Evolutionary conservation across 2,329 filamentous ascomycete genomes (phyloP).

Genomic region (Anisogramma anomala): DNA sequence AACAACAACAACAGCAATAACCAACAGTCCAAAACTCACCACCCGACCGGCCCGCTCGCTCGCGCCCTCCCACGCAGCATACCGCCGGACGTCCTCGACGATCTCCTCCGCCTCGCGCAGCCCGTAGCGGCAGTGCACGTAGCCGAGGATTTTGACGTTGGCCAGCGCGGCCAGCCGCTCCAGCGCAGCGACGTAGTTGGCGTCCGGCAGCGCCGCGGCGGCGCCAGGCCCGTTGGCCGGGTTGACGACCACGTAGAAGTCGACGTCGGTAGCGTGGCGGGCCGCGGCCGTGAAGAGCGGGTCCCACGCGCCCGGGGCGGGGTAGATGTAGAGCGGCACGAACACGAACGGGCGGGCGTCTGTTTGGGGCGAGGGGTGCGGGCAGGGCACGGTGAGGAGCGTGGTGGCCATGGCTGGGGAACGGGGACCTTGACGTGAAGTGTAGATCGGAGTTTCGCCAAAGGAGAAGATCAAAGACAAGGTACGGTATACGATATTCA

Average conservation of each 20-base stretch:
- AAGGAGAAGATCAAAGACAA: no score
- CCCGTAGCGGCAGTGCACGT: conserved; percentile 23
- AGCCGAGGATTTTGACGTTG: conserved; percentile 22
- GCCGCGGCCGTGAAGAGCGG: conserved; percentile 19
- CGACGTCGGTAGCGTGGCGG: conserved; percentile 16
- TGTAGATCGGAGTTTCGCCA: no score
- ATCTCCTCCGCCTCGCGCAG: conserved; percentile 16
- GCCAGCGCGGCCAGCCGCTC: conserved; percentile 15
- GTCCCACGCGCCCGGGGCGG: conserved; percentile 20
- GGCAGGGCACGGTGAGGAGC: background rate
- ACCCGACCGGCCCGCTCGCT: conserved; percentile 8
- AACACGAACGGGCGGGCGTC: conserved; percentile 17
- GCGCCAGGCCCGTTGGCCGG: conserved; percentile 23
- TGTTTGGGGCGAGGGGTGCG: background rate
- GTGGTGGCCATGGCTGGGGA: background rate
- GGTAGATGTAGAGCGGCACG: conserved; percentile 26
- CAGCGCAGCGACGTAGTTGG: conserved; percentile 20
- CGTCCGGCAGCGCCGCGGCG: conserved; percentile 18
- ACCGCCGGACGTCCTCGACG: conserved; percentile 30
- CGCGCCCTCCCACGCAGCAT: conserved; percentile 30
- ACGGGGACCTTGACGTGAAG: no score
- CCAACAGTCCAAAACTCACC: conserved; percentile 6
- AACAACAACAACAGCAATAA: background rate
- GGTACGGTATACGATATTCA: no score
- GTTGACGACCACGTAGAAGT: conserved; percentile 24